phyloP scores from a whole-genome alignment of 148 eudicot species.

The Persicaria tinctoria region DNA sequence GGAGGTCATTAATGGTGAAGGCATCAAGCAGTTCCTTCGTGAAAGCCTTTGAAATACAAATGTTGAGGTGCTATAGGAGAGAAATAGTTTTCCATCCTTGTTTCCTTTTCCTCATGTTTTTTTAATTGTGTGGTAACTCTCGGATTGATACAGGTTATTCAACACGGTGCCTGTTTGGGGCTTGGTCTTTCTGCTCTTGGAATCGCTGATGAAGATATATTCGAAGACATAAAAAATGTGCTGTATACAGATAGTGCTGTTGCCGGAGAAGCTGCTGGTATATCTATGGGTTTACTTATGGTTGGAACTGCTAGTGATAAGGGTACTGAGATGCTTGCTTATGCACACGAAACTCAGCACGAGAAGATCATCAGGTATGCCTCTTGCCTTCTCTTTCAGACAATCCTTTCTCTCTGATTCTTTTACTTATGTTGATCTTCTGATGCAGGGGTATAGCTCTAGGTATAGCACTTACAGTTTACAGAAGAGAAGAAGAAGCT shows the following conservation, averaged over 20 bases:
- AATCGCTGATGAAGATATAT: conserved; percentile 88
- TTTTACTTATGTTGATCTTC: conserved; percentile 6
- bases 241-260: conserved; percentile 93
- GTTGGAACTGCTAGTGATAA: conserved; percentile 98
- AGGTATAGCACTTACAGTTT: conserved; percentile 93
- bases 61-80: conserved; percentile 60
- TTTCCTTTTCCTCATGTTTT: background rate
- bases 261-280: conserved; percentile 99
- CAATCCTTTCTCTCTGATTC: background rate
- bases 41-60: conserved; percentile 81
- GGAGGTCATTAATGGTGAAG: conserved; percentile 86
- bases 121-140: background rate
- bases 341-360: conserved; percentile 98
- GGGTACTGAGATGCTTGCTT: conserved; percentile 95
- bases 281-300: conserved; percentile 92
- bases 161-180: conserved; percentile 95
- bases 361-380: conserved; percentile 93
- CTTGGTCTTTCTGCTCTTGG: conserved; percentile 95
- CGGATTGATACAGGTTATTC: conserved; percentile 71
- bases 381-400: conserved; percentile 6
- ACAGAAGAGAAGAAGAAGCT: conserved; percentile 98
- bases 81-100: background rate
- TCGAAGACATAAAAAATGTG: conserved; percentile 84
- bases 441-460: conserved; percentile 74
- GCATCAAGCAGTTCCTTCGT: conserved; percentile 86